phyloP scores from a whole-genome alignment of 352 stramenopile genomes.

The Phytophthora idaei region DNA sequence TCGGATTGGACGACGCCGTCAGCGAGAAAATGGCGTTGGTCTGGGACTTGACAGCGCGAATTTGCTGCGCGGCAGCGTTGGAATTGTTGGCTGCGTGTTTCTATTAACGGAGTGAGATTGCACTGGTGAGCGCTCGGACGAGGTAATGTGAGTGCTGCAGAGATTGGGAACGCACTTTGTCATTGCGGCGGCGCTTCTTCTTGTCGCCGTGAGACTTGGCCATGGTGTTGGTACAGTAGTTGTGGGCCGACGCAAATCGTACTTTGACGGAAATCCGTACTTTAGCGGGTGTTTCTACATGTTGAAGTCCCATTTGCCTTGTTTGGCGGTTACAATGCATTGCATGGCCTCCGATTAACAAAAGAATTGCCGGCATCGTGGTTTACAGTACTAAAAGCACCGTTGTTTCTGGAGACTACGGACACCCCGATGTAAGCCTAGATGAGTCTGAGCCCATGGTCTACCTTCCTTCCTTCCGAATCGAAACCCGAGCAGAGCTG shows the following conservation, averaged over 20 bases:
- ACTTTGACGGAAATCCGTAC: conserved; percentile 15
- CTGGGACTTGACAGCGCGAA: conserved; percentile 58
- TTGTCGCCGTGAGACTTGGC: conserved; percentile 29
- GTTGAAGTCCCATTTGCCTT: no score
- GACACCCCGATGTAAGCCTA: no score
- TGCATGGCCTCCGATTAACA: no score
- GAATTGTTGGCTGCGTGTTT: conserved; percentile 23
- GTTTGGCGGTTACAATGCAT: no score
- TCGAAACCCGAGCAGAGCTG: not conserved
- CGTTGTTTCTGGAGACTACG: no score
- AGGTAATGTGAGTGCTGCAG: not conserved
- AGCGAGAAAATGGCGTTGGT: conserved; percentile 74
- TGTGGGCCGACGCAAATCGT: conserved; percentile 8
- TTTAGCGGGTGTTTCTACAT: not conserved
- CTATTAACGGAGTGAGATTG: conserved; percentile 13
- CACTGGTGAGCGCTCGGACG: not conserved
- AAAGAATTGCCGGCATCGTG: no score
- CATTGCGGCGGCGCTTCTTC: conserved; percentile 35
- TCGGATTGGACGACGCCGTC: conserved; percentile 77
- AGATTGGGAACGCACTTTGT: conserved; percentile 30
- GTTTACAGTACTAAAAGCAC: no score
- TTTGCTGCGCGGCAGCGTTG: conserved; percentile 25
- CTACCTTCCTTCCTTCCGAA: no score
- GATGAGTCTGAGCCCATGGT: no score
- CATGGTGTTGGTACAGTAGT: conserved; percentile 10